Evolutionary conservation across 352 stramenopile genomes (phyloP), one percentile per base, ranked within the genome.

Genomic region (Globisporangium spiculum): DNA sequence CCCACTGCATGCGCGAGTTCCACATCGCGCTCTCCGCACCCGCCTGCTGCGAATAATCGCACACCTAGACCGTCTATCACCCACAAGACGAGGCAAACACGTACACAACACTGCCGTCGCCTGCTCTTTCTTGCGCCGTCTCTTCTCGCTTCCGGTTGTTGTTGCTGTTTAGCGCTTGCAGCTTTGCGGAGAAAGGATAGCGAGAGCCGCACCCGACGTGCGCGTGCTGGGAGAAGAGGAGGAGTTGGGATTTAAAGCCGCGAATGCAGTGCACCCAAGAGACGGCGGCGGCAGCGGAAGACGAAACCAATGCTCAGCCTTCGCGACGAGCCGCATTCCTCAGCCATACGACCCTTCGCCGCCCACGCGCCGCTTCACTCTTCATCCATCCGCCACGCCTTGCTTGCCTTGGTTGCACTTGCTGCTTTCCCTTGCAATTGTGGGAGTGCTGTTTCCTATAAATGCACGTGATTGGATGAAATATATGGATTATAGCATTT

Each of bases 1-100:
- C 77, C 88, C 88, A 96, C 72, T 94, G 86, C 83, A 94, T 93
- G 54, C 88, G 88, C 54, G 81, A 67, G 48, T 69, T 96, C 74
- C 75, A 79, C 84, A 96, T 96, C 61, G 46, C 58, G 22, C n/a
- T 63, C 24, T 18, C 3, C 14, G 18, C 26, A 32, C 22, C 6
- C 62, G 32, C 18, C 55, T 60, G 27, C 30, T 32, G 30, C 30
- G 30, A 32, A 14, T 18, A 22, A 36, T 30, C 20, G 9, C 24
- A 46, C 46, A 26, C 20, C 48, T 50, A 50, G 16, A 32, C 30
- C 4, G 30, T 32, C 30, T 32, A 32, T 50, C 41, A 22, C 4
- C 41, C 41, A 50, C 41, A 22, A 50, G 18, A 50, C 41, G 18
- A 18, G 18, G 7, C 7, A 46, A 18, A 20, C 12, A 46, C 38